Evolutionary conservation across 1,139 yeast genomes (phyloP), one percentile per base, ranked within the genome.

Genomic region (Hemisphaericaspora xylofermentans): DNA sequence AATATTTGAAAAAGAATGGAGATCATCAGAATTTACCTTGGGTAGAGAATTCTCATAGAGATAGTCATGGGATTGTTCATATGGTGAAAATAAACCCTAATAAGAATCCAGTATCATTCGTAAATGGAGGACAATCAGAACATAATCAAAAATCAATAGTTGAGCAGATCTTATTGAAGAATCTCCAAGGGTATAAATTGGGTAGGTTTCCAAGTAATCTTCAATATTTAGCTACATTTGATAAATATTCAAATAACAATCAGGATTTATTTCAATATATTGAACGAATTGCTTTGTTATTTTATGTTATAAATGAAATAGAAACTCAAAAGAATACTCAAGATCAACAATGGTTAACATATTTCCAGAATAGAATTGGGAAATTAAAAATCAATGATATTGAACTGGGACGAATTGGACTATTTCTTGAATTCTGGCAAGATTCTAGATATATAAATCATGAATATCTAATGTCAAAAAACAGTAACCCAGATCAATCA

Each of bases 371-470:
- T 39, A 41, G 52, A 2, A 46, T 68, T 13, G 77, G 77, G 1
- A 55, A 53, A 34, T 54, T 67, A 6, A 43, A 45, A 7, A 48
- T 65, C 12, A 66, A 71, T 45, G 58, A 66, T 39, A 37, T 45
- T 2, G 41, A 41, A 1, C 35, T 39, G 2, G 52, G 53, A 10
- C 54, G 57, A 39, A 50, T 72, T 30, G 78, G 78, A 0, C 43
- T 71, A 3, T 62, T 63, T 36, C 47, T 68, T 9, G 58, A 59
- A 7, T 71, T 56, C 43, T 72, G 77, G 77, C 54, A 57, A 38
- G 75, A 68, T 41, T 56, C 48, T 36, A 51, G 71, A 22, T 58
- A 43, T 40, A 45, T 68, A 14, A 60, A 63, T 45, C 63, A 58
- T 29, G 60, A 64, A 40, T 49, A 50, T 36, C 40, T 39, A 19